Base-by-base conservation (phyloP, 495 filamentous ascomycete genomes). In the Hyphodiscus hymeniophilus region DNA sequence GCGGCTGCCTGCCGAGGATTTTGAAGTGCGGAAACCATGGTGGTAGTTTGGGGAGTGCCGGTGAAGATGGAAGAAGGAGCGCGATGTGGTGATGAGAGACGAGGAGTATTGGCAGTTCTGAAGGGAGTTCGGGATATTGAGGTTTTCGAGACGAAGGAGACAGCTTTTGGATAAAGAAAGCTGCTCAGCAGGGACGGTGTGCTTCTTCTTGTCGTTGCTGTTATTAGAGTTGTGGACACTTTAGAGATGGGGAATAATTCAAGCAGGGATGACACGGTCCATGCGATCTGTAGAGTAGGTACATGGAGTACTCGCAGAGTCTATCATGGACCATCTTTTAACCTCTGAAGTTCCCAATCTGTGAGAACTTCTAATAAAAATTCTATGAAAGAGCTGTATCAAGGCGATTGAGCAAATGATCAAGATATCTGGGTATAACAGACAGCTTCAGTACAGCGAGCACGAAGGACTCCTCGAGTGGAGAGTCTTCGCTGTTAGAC, bases 1-100 rank as follows among this genome's bases (percentile, higher is more conserved):
- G 84, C 75, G 52, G 88, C 78, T 28, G 86, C 76, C 56, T 92
- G 89, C 57, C 91, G 87, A 44, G 89, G 82, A 60, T 89, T 86
- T 53, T 70, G 65, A 45, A 91, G 67, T 28, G 73, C 67, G 44
- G 84, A 87, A 48, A 94, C 61, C 89, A 95, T 95, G 42, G 39
- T 54, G 17, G 49, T 43, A 21, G 16, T 3, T 12, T 40, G 3
- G 38, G 15, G 15, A 6, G 16, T 6, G 38, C n/a, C 10, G 5
- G 6, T 40, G 20, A 21, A 10, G 51, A 36, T n/a, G n/a, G 42
- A 40, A 10, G 21, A 12, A 40, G 41, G 16, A 18, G 35, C 21
- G 22, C 15, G 17, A 8, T 26, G 13, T 28, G 23, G 22, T 10
- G 7, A n/a, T 30, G 42, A 22, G 39, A 16, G 22, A 32, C 31